Evolutionary conservation across 2,329 filamentous ascomycete species (phyloP), one percentile per base, ranked within the genome.

Genomic region (Ceratocystis lukuohia): DNA sequence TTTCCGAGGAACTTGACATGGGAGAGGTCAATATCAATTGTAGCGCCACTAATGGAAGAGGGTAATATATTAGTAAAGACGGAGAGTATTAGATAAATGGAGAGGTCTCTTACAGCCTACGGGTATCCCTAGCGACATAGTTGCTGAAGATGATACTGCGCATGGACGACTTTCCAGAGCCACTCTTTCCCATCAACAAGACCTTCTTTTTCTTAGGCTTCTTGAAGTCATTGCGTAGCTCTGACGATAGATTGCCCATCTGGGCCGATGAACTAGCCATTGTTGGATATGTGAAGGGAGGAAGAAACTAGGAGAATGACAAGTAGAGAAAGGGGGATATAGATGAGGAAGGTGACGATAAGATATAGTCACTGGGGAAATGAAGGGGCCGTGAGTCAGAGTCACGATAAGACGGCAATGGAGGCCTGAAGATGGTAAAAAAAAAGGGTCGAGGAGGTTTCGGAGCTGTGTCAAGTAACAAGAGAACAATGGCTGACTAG

Each of bases 1-100:
- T 97, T 97, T 65, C 94, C 94, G 78, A 99, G 89, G 78, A 99
- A 99, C 76, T 96, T 96, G 77, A 97, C 94, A 78, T 96, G 94
- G 69, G 91, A 96, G 73, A 97, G 89, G 77, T 99, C 94, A 68
- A 99, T 94, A 74, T 99, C 94, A 74, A 99, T 97, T 12, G 94
- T 99, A 1, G 94, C 94, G 70, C 94, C 94, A 66, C 82, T 84
- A 63, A 50, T 4, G 12, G 20, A 57, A 5, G 20, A 33, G 25
- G 17, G 5, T 44, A 45, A 41, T 30, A 33, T 8, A 57, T 59
- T 65, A 44, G 61, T 37, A 28, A 25, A 15, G 33, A 17, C 48
- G 48, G 15, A 15, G 48, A 3, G 48, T 50, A 22, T 22, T 50
- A 22, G 48, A 50, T 41, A 5, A 20, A 50, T 25, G 22, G 22